These are phyloP conservation scores for Eremothecium cymbalariae DNA, from an alignment of 1,139 yeast species.

Conservation along the genomic window DNA sequence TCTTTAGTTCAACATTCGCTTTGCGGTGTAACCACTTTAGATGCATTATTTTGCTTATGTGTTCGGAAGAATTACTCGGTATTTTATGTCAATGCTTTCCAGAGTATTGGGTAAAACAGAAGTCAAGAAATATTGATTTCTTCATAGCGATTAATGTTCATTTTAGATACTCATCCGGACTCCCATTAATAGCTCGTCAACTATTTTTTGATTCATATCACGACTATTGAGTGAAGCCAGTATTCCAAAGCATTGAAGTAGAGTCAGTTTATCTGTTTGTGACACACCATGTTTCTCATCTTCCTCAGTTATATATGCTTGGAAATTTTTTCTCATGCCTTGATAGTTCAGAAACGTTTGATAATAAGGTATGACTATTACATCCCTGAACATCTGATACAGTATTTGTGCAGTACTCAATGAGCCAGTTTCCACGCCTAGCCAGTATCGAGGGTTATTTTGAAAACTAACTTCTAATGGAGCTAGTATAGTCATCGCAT, in stretches of 20 bases:
- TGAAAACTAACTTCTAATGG: conserved; percentile 42
- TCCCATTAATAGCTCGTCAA: conserved; percentile 39
- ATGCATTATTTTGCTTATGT: no score
- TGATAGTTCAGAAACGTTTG: conserved; percentile 33
- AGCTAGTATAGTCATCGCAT: conserved; percentile 49
- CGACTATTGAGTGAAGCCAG: conserved; percentile 43
- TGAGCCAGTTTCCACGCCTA: neutral
- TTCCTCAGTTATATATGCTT: conserved; percentile 29
- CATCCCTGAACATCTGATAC: conserved; percentile 41
- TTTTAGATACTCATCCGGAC: conserved; percentile 29
- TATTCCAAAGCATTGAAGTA: conserved; percentile 52
- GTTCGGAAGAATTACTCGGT: no score
- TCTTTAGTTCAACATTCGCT: no score
- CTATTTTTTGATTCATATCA: conserved; percentile 45
- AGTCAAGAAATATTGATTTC: no score
- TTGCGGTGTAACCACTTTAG: no score
- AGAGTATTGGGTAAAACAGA: no score
- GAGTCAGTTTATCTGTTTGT: conserved; percentile 32
- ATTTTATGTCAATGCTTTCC: no score
- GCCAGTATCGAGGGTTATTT: conserved; percentile 17
- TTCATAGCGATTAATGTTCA: no score
- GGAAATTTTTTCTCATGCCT: conserved; percentile 28
- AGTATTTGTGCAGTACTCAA: conserved; percentile 15
- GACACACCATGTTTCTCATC: conserved; percentile 30
- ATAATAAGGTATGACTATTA: conserved; percentile 42